Evolutionary conservation across 805 yeast species (phyloP).

Genomic region (Starmera caribaea): DNA sequence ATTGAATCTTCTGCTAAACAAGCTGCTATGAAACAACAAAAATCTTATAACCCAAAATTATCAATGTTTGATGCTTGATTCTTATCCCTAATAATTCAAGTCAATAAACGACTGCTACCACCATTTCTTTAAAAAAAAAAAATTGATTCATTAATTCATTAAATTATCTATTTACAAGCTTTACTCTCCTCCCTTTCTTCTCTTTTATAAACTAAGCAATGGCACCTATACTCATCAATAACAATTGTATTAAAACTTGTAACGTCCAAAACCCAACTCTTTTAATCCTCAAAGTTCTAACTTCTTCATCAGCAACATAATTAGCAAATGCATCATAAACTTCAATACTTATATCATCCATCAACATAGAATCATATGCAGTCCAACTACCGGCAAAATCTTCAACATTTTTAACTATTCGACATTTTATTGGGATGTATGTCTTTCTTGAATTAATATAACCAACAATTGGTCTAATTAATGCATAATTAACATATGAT

Average conservation of each 20-base stretch:
- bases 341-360: conserved; percentile 85
- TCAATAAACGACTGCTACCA: too few relatives aligned
- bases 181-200: neutral
- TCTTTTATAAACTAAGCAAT: conserved; percentile 31
- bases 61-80: too few relatives aligned
- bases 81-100: too few relatives aligned
- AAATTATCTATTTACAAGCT: neutral
- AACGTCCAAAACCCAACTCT: conserved; percentile 91
- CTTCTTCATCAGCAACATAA: conserved; percentile 83
- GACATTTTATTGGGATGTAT: conserved; percentile 77
- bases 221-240: conserved; percentile 77
- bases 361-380: conserved; percentile 75
- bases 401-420: conserved; percentile 62
- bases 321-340: conserved; percentile 86
- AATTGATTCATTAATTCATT: neutral
- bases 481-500: conserved; percentile 85
- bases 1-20: conserved; percentile 14
- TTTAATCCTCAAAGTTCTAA: conserved; percentile 57
- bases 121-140: too few relatives aligned
- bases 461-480: conserved; percentile 90
- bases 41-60: too few relatives aligned
- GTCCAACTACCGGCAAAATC: conserved; percentile 98
- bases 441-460: conserved; percentile 88
- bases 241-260: conserved; percentile 71
- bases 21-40: too few relatives aligned